Base-by-base conservation (phyloP, 1,139 yeast genomes). In the Saccharomyces hybrid region DNA sequence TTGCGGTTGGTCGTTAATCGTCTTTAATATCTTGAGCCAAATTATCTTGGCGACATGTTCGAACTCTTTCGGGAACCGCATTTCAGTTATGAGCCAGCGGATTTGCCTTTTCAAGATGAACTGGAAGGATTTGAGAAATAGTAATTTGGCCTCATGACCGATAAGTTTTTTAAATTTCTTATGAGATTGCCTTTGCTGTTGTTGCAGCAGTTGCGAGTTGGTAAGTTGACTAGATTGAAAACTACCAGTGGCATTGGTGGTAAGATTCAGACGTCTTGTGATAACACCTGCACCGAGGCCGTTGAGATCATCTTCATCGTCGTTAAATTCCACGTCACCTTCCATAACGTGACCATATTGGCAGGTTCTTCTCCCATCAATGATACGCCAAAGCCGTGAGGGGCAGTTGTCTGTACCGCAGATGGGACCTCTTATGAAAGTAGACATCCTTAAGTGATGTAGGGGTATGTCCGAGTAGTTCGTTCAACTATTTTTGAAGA, bases 401-500 rank as follows among this genome's bases (percentile, higher is more conserved):
- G 86, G 81, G 71, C 99, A 93, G 73, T 93, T 91, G 59, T 86
- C 91, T 2, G 84, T 83, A 1, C 97, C 97, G 76, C 99, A 93
- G 11, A 84, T 72, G 5, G 88, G 85, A 2, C 98, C 98, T 61
- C 81, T 74, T 50, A 76, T 75, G 56, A 57, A 68, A 4, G 69
- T 62, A 1, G 71, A 66, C 71, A 67, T 65, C n/a, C 25, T 11
- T 25, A 11, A 9, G 44, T 16, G 44, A 8, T 7, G 13, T 38
- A 16, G 16, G 25, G 5, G 44, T 16, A 16, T 5, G 44, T 38
- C 11, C 23, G 13, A 5, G 44, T 5, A 23, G 23, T 23, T 23
- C 42, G 44, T 16, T 4, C 8, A n/a, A 6, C 8, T 32, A 32
- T 16, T 32, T n/a, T 6, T n/a, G 3, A 32, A 16, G 8, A 32